Base-by-base conservation (phyloP, 331 rosid species). In the Spiraea crenata region DNA sequence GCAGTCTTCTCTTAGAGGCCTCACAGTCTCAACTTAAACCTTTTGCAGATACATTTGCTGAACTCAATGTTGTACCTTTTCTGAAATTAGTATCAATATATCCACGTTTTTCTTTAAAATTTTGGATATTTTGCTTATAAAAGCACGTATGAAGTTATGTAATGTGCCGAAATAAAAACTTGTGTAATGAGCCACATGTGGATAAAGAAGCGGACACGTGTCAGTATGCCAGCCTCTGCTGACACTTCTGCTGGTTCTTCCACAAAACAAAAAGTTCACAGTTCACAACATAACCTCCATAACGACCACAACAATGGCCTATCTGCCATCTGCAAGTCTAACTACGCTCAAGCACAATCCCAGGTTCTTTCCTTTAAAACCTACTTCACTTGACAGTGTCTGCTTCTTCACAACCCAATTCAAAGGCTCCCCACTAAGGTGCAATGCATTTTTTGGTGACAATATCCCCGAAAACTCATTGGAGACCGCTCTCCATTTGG, bases 371-470 rank as follows among this genome's bases (percentile, higher is more conserved):
- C 81, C 89, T 58, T 54, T 69, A 13, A 92, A 80, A 79, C 72
- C 82, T 77, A 34, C 64, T 64, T 16, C 68, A n/a, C 75, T 55
- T 19, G 54, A 51, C 71, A 55, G 63, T 47, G 25, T 82, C 69
- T 71, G 77, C 70, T 71, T 90, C 81, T 77, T 74, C 63, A 54
- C 86, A 57, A 78, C 65, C 59, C 85, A 74, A 57, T 71, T 77
- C 81, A 82, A 67, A 67, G 42, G 41, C 54, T 73, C 50, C 14
- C 74, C 72, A 9, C n/a, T 38, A 9, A 90, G 79, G 73, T 85
- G 89, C 63, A 83, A 72, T 69, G 88, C 92, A 38, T 72, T 90
- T 77, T 71, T 85, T n/a, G 88, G 70, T 8, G 73, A 82, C 66
- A 49, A 14, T 16, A 50, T 83, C 37, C 80, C 90, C 5, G 80